phyloP scores from a whole-genome alignment of 2,329 filamentous ascomycete genomes.

The Colletotrichum sp. region DNA sequence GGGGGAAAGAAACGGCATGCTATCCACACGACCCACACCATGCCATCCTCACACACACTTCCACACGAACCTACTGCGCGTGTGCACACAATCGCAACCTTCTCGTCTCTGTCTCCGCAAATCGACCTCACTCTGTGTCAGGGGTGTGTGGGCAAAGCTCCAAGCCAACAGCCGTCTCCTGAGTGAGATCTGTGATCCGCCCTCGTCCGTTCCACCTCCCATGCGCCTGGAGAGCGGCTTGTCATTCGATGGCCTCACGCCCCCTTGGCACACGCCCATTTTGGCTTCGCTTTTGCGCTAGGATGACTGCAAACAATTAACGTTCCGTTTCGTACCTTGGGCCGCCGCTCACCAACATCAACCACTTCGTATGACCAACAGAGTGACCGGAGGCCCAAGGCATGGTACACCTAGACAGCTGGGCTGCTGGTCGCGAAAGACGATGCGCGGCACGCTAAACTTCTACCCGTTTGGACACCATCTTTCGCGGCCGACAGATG shows the following conservation, averaged over 20 bases:
- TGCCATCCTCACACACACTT: not conserved
- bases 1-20: not conserved
- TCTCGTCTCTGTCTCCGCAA: not conserved
- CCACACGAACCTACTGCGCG: not conserved
- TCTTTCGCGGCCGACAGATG: not conserved
- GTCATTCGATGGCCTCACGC: slow-evolving; percentile 4
- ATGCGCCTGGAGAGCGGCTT: slow-evolving; percentile 18
- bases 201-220: slow-evolving; percentile 14
- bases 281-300: not conserved
- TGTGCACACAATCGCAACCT: not conserved
- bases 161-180: slow-evolving; percentile 16
- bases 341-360: not conserved
- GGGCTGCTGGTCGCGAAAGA: not conserved
- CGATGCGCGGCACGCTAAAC: not conserved
- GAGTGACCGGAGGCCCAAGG: not conserved
- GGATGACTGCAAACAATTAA: slow-evolving; percentile 23
- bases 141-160: slow-evolving; percentile 11
- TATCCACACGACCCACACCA: not conserved
- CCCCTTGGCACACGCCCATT: not conserved
- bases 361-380: not conserved
- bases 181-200: slow-evolving; percentile 20
- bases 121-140: not conserved
- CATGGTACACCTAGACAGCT: not conserved
- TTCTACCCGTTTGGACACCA: not conserved
- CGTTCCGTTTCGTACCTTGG: slow-evolving; percentile 22